phyloP scores from a whole-genome alignment of 805 yeast genomes.

The Jamesozyma hellenica region DNA sequence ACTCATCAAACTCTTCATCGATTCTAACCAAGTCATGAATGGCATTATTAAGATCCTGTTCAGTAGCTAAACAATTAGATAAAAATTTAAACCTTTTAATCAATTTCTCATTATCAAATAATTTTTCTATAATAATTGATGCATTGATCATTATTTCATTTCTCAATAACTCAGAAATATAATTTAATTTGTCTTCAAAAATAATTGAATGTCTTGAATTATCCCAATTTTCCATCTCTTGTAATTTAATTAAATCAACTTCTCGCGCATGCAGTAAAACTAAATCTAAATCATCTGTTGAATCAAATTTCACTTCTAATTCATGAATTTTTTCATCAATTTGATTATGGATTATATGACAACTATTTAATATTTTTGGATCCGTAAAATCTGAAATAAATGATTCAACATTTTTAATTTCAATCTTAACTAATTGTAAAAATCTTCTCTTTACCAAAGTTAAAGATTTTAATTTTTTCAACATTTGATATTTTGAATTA shows the following conservation, averaged over 20 bases:
- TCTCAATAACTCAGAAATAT: constrained; percentile 40
- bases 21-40: constrained; percentile 26
- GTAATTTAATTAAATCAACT: constrained; percentile 35
- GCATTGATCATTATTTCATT: constrained; percentile 47
- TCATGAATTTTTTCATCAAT: constrained; percentile 40
- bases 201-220: constrained; percentile 32
- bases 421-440: constrained; percentile 35
- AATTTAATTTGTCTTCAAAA: constrained; percentile 34
- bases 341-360: constrained; percentile 19
- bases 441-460: constrained; percentile 33
- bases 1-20: constrained; percentile 31
- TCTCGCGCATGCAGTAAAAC: constrained; percentile 35
- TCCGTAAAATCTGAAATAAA: constrained; percentile 15
- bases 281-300: constrained; percentile 44
- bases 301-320: constrained; percentile 40
- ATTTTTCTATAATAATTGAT: constrained; percentile 44
- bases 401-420: constrained; percentile 24
- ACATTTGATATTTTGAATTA: constrained; percentile 36
- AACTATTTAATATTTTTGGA: constrained; percentile 17
- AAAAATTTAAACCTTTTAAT: constrained; percentile 17
- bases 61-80: constrained; percentile 14
- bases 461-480: constrained; percentile 33
- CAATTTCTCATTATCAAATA: constrained; percentile 26
- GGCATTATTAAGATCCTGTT: constrained; percentile 12
- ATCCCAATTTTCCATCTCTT: constrained; percentile 50